Evolutionary conservation across 257 asterid genomes (phyloP), one percentile per base, ranked within the genome.

Genomic region (Petunia secreta): DNA sequence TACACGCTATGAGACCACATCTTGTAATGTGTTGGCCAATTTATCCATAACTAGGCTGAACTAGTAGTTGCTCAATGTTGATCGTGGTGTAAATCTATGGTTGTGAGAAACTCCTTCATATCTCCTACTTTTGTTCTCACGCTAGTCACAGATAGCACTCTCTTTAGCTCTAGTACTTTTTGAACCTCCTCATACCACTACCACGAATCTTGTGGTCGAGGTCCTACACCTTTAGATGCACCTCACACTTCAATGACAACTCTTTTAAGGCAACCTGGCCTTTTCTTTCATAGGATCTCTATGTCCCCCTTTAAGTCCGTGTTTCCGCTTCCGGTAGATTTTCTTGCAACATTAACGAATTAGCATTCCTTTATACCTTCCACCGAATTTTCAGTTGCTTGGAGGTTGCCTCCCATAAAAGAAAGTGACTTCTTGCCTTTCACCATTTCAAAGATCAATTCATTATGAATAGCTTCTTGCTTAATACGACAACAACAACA

Each of bases 211-310:
- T 67, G 55, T 43, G 75, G 75, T 43, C 39, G 36, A 43, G 39
- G 15, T 67, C 55, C 75, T 67, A 67, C 75, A 43, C 75, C 55
- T 67, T 43, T 43, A 67, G 75, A 43, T 53, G 43, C 16, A 8
- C 39, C 75, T 43, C 55, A n/a, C n/a, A n/a, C 43, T 67, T 67
- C 8, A 15, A 13, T 67, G 40, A 38, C 54, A 40, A 67, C 75
- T 67, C 75, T 67, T 66, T 41, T 67, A 41, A 67, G 40, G 3
- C 15, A 67, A 41, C 75, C 75, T 67, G 43, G n/a, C 75, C 40
- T 41, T 41, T 37, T 25, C 75, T 41, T 41, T 38, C 75, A 67
- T 38, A 67, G 15, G n/a, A 41, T 67, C 3, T 15, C 3, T 41
- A 54, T 37, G n/a, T n/a, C 75, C 75, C 54, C 7, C 39, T 67